phyloP scores from a whole-genome alignment of 495 filamentous ascomycete species.

The Trichoderma erinaceum region DNA sequence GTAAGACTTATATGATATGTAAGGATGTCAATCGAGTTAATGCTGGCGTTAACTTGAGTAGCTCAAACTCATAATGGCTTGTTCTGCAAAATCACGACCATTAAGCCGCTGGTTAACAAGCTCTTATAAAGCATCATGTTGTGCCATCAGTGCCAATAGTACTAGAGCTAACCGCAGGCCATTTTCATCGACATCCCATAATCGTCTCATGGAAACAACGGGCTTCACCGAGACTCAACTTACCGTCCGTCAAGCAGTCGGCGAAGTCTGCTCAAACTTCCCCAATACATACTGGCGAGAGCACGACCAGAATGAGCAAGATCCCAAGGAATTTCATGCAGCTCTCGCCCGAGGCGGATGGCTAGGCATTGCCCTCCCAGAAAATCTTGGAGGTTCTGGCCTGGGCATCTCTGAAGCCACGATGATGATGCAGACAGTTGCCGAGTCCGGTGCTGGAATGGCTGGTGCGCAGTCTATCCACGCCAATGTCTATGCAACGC shows the following conservation, averaged over 20 bases:
- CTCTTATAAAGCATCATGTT: neutral
- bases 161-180: neutral
- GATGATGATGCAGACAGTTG: conserved; percentile 80
- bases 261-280: conserved; percentile 60
- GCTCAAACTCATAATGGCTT: neutral
- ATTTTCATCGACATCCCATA: conserved; percentile 26
- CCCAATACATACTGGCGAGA: conserved; percentile 64
- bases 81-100: neutral
- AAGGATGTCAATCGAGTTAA: neutral
- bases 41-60: neutral
- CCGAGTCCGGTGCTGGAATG: conserved; percentile 70
- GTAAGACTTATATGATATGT: neutral
- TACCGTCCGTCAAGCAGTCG: conserved; percentile 63
- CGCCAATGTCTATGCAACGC: conserved; percentile 69
- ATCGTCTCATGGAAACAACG: conserved; percentile 59
- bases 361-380: conserved; percentile 72
- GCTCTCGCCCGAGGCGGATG: conserved; percentile 74
- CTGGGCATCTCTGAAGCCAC: conserved; percentile 76
- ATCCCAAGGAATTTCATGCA: conserved; percentile 68
- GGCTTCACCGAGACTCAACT: conserved; percentile 68
- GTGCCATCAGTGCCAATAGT: neutral
- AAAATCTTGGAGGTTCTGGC: conserved; percentile 64
- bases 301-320: conserved; percentile 57
- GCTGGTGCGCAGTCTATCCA: conserved; percentile 73
- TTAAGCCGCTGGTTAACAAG: neutral